Evolutionary conservation across 1,284 basidiomycete species (phyloP).

Genomic region (Pseudozyma pruni): DNA sequence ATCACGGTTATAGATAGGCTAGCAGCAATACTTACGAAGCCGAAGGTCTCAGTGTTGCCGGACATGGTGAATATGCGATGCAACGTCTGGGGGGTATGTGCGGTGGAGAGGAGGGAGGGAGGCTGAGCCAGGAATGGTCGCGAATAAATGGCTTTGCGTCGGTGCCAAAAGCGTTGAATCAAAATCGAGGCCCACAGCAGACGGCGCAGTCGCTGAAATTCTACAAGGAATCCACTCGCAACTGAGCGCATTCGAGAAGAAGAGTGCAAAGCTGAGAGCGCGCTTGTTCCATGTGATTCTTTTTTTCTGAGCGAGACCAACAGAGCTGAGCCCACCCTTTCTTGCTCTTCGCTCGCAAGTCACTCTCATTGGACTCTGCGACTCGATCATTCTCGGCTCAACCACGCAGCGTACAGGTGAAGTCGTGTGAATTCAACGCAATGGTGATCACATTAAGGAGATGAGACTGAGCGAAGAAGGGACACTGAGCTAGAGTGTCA

Average conservation of each 20-base stretch:
- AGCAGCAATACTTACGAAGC: slow-evolving; percentile 54
- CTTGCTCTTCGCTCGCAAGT: too few species aligned
- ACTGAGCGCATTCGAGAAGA: slow-evolving; percentile 15
- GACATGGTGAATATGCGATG: slow-evolving; percentile 52
- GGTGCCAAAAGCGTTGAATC: too few species aligned
- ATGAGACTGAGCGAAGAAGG: too few species aligned
- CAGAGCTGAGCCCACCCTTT: too few species aligned
- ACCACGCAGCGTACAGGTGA: too few species aligned
- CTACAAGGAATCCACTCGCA: slow-evolving; percentile 1
- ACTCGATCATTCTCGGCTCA: too few species aligned
- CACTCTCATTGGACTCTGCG: too few species aligned
- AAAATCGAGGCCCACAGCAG: too few species aligned
- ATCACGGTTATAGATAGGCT: not conserved
- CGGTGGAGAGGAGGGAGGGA: slow-evolving; percentile 14
- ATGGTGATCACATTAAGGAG: too few species aligned
- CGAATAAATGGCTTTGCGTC: slow-evolving; percentile 49
- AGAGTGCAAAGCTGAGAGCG: not conserved
- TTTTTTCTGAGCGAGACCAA: slow-evolving; percentile 3
- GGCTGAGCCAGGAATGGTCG: not conserved
- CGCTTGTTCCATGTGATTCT: slow-evolving; percentile 30
- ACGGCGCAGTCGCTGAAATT: not conserved
- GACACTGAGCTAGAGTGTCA: too few species aligned
- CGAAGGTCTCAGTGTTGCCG: slow-evolving; percentile 65
- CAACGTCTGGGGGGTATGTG: slow-evolving; percentile 26
- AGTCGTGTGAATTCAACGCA: too few species aligned